These are phyloP conservation scores for Paecilomyces sp. DNA, from an alignment of 2,329 filamentous ascomycete species.

Conservation along the genomic window DNA sequence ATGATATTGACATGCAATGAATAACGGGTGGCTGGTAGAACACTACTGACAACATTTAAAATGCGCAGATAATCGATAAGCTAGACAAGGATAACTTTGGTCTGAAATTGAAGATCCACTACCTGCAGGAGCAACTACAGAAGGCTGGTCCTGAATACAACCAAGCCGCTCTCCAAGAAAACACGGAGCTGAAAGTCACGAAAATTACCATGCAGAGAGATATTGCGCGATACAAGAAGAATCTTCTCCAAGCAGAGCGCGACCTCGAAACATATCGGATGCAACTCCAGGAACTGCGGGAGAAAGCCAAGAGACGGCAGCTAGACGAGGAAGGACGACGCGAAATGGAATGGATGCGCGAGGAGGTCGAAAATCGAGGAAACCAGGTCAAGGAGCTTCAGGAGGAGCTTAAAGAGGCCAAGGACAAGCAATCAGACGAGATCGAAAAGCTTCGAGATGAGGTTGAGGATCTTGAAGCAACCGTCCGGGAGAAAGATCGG, in stretches of 20 bases:
- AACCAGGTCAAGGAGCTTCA: slow-evolving; percentile 29
- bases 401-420: slow-evolving; percentile 52
- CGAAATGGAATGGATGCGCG: slow-evolving; percentile 47
- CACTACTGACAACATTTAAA: neutral
- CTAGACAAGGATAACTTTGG: slow-evolving; percentile 99
- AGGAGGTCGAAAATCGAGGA: slow-evolving; percentile 45
- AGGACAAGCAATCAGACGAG: slow-evolving; percentile 49
- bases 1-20: neutral
- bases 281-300: slow-evolving; percentile 75
- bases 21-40: neutral
- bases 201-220: slow-evolving; percentile 85
- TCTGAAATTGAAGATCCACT: slow-evolving; percentile 94
- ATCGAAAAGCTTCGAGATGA: slow-evolving; percentile 64
- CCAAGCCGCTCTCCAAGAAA: slow-evolving; percentile 82
- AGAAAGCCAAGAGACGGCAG: slow-evolving; percentile 70
- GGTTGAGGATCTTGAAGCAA: slow-evolving; percentile 67
- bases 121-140: slow-evolving; percentile 80
- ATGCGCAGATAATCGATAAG: slow-evolving; percentile 64
- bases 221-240: slow-evolving; percentile 78
- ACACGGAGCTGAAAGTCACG: slow-evolving; percentile 91
- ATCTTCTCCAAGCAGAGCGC: slow-evolving; percentile 71
- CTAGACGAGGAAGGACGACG: slow-evolving; percentile 62
- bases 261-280: slow-evolving; percentile 78
- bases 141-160: slow-evolving; percentile 87
- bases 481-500: slow-evolving; percentile 68